A percentile compares a stretch with the other conserved stretches of the same genome.
Conservation (phyloP, 768 basidiomycete genomes). For the Lentinula raphanica region DNA sequence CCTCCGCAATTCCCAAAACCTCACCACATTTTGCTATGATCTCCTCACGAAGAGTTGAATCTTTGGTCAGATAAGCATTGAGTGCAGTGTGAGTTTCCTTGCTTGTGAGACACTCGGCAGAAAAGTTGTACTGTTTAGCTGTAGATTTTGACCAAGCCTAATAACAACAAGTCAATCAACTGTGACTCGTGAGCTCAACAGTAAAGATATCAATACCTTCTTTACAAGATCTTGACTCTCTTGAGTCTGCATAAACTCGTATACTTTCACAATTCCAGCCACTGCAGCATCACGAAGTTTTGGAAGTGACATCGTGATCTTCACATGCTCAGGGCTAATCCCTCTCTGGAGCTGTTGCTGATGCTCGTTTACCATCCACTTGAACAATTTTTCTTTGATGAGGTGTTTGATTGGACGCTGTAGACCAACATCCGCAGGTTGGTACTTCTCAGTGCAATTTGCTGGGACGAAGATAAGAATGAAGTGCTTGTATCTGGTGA, state of each 20-base stretch:
- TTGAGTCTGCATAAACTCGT: conserved; percentile 12
- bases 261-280: conserved; percentile 11
- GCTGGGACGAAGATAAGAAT: conserved; percentile 21
- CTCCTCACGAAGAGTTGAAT: conserved; percentile 11
- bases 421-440: conserved; percentile 26
- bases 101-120: conserved; percentile 14
- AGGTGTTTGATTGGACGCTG: conserved; percentile 22
- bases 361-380: conserved; percentile 15
- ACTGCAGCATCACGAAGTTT: conserved; percentile 19
- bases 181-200: not conserved
- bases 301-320: conserved; percentile 14
- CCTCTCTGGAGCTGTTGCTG: conserved; percentile 12
- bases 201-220: conserved; percentile 7
- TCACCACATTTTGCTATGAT: conserved; percentile 6
- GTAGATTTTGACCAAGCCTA: conserved; percentile 15
- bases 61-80: conserved; percentile 10
- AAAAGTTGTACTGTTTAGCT: conserved; percentile 15
- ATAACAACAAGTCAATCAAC: not conserved
- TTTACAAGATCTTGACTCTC: conserved; percentile 13
- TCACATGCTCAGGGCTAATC: conserved; percentile 12
- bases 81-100: conserved; percentile 11
- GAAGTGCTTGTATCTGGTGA: conserved; percentile 14
- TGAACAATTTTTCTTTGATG: conserved; percentile 12
- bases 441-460: conserved; percentile 20
- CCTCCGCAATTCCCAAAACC: not conserved